These are phyloP conservation scores for Chaetomium cochliodes DNA, from an alignment of 495 filamentous ascomycete species.

Conservation along the genomic window DNA sequence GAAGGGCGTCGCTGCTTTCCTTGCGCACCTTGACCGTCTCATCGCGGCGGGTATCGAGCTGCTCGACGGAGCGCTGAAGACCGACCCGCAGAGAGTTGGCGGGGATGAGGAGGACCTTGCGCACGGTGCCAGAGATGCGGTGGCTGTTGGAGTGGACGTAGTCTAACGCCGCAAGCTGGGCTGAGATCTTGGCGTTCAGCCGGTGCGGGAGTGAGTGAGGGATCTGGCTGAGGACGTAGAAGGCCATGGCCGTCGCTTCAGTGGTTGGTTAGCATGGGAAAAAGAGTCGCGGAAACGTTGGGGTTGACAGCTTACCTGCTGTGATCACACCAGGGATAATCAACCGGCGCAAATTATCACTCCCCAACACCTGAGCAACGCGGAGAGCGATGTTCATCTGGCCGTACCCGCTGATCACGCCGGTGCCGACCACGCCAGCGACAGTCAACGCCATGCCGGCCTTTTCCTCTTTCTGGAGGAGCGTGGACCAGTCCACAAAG, in stretches of 20 bases:
- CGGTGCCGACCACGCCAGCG: conserved; percentile 77
- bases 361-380: conserved; percentile 75
- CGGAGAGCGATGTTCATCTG: conserved; percentile 88
- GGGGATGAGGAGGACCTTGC: conserved; percentile 81
- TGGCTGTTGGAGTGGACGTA: conserved; percentile 86
- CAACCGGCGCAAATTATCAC: conserved; percentile 74
- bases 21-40: conserved; percentile 73
- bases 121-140: conserved; percentile 77
- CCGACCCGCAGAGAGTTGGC: conserved; percentile 76
- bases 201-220: conserved; percentile 85
- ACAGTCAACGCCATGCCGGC: conserved; percentile 89
- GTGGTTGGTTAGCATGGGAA: conserved; percentile 19
- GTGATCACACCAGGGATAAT: conserved; percentile 76
- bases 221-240: conserved; percentile 80
- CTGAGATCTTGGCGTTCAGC: conserved; percentile 77
- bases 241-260: conserved; percentile 66
- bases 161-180: conserved; percentile 74
- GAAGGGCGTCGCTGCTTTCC: conserved; percentile 73
- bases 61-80: conserved; percentile 77
- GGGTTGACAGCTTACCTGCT: conserved; percentile 58
- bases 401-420: conserved; percentile 76
- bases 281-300: not conserved
- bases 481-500: conserved; percentile 80
- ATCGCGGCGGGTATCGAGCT: conserved; percentile 71
- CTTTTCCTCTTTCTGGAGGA: conserved; percentile 92